Percentiles rank a stretch among this genome's conserved stretches.
These are phyloP conservation scores for Pulchroboletus neoregius DNA, from an alignment of 1,284 basidiomycete species.

Conservation along the genomic window DNA sequence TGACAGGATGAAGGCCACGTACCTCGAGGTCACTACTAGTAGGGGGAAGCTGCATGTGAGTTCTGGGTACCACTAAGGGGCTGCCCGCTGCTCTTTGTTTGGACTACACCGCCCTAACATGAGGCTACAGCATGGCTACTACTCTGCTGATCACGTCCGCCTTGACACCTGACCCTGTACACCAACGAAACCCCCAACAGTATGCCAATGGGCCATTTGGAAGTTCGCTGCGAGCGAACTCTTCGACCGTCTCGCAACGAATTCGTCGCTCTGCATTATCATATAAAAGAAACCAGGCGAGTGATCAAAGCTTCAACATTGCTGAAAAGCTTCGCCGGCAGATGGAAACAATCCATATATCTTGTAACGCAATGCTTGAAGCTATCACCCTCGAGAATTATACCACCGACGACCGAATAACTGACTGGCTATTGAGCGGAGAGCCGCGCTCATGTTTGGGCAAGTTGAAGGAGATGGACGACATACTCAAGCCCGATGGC, in stretches of 20 bases:
- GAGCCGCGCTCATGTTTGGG: background rate
- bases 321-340: background rate
- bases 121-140: too few species aligned
- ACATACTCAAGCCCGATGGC: background rate
- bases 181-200: background rate
- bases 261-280: background rate
- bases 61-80: too few species aligned
- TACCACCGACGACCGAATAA: background rate
- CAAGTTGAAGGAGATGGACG: background rate
- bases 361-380: background rate
- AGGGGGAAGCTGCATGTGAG: background rate
- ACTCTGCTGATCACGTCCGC: too few species aligned
- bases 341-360: background rate
- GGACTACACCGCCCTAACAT: too few species aligned
- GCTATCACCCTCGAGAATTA: background rate
- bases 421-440: background rate
- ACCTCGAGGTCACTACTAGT: conserved; percentile 11
- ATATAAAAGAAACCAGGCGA: background rate
- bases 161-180: too few species aligned
- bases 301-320: background rate
- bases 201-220: background rate
- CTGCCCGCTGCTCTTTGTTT: too few species aligned
- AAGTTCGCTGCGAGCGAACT: background rate
- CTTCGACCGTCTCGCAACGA: background rate
- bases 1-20: background rate